phyloP scores from a whole-genome alignment of 345 rosid species.

The Laguncularia racemosa region DNA sequence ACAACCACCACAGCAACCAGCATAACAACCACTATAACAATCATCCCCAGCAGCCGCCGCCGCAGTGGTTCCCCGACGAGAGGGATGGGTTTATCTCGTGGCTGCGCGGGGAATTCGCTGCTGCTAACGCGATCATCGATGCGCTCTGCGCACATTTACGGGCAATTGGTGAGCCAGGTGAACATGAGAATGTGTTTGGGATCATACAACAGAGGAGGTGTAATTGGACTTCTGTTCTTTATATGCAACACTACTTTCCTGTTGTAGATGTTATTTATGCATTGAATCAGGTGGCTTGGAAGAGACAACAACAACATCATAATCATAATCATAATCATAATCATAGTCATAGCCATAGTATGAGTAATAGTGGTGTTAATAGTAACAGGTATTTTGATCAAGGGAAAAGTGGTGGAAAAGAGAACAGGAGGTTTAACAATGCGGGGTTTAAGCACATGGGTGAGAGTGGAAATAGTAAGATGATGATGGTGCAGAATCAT shows the following conservation, averaged over 20 bases:
- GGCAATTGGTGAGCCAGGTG: constrained; percentile 58
- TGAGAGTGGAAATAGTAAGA: constrained; percentile 26
- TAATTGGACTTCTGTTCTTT: constrained; percentile 67
- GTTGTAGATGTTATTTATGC: constrained; percentile 44
- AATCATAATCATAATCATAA: background rate
- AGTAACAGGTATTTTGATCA: constrained; percentile 40
- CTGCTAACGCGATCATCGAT: constrained; percentile 88
- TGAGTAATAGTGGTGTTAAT: background rate
- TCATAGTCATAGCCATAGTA: background rate
- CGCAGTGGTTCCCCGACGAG: constrained; percentile 61
- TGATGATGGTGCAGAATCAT: constrained; percentile 32
- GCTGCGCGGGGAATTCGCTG: constrained; percentile 88
- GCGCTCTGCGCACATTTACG: constrained; percentile 61
- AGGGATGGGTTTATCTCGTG: constrained; percentile 78
- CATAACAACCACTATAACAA: constrained; percentile 12
- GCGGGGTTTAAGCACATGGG: constrained; percentile 31
- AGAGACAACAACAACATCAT: constrained; percentile 38
- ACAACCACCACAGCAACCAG: constrained; percentile 24
- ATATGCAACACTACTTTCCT: constrained; percentile 78
- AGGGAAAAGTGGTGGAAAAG: constrained; percentile 41
- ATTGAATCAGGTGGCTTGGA: constrained; percentile 63
- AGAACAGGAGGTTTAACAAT: constrained; percentile 41
- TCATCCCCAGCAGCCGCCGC: constrained; percentile 21
- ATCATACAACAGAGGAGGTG: constrained; percentile 68
- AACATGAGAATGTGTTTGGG: constrained; percentile 50